phyloP scores from a whole-genome alignment of 805 yeast genomes.

The Yarrowia bubula region DNA sequence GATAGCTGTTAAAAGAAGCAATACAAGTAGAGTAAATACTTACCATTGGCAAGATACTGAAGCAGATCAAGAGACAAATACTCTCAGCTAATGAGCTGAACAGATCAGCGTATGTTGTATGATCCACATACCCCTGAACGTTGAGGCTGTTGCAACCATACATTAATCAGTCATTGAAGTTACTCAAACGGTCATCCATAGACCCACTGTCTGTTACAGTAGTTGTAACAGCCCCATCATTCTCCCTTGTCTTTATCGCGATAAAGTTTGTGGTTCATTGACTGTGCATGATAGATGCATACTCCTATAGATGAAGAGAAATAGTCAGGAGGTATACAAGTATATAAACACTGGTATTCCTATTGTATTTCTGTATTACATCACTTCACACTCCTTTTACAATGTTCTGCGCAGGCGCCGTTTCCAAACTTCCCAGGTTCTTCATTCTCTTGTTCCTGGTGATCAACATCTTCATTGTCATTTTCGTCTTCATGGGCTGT shows the following conservation, averaged over 20 bases:
- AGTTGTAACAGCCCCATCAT: neutral
- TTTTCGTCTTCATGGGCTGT: slow-evolving; percentile 8
- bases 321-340: neutral
- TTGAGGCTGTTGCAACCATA: no score
- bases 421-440: slow-evolving; percentile 7
- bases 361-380: no score
- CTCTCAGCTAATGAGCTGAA: no score
- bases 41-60: no score
- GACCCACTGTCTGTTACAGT: neutral
- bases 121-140: no score
- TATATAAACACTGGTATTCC: neutral
- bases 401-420: slow-evolving; percentile 4
- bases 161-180: neutral
- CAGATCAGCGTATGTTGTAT: no score
- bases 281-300: neutral
- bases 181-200: neutral
- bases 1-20: no score
- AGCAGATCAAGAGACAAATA: no score
- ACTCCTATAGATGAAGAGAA: neutral
- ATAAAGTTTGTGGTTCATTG: slow-evolving; percentile 6
- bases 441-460: slow-evolving; percentile 1
- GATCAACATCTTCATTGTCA: slow-evolving; percentile 7
- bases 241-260: neutral
- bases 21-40: no score
- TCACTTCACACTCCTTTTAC: neutral